These are phyloP conservation scores for Rubia peregrina DNA, from an alignment of 305 asterid genomes.

Conservation along the genomic window DNA sequence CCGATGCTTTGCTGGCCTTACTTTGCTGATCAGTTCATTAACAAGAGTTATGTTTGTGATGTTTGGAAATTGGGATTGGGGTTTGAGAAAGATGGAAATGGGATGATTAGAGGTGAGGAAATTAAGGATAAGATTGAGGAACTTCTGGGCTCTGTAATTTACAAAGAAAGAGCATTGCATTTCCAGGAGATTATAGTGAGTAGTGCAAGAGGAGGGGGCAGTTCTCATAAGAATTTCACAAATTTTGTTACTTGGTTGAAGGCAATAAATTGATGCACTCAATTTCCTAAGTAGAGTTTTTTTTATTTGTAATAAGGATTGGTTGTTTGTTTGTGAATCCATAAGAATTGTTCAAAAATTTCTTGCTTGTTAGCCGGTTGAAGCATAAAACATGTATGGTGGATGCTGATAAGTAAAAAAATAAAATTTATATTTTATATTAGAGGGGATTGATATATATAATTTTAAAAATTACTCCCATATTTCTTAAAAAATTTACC, in stretches of 20 bases:
- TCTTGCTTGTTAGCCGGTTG: too few relatives aligned
- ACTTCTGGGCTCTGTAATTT: slow-evolving; percentile 10
- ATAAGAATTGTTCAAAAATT: not conserved
- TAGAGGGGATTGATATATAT: too few relatives aligned
- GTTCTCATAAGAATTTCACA: slow-evolving; percentile 23
- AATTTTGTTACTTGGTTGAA: slow-evolving; percentile 24
- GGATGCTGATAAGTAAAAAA: too few relatives aligned
- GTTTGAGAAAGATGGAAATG: slow-evolving; percentile 15
- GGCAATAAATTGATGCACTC: not conserved
- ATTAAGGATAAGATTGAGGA: slow-evolving; percentile 23
- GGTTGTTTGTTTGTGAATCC: too few relatives aligned
- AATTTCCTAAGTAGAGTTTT: too few relatives aligned
- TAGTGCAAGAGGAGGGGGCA: slow-evolving; percentile 20
- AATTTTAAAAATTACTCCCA: too few relatives aligned
- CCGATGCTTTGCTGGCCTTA: slow-evolving; percentile 60
- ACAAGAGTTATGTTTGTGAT: slow-evolving; percentile 38
- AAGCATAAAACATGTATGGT: too few relatives aligned
- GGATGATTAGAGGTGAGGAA: slow-evolving; percentile 19
- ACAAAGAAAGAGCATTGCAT: slow-evolving; percentile 21
- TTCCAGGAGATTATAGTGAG: slow-evolving; percentile 11
- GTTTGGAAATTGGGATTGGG: slow-evolving; percentile 35
- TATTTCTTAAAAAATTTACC: too few relatives aligned
- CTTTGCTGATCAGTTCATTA: slow-evolving; percentile 50
- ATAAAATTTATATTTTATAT: too few relatives aligned
- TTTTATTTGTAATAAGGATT: not conserved